Percentiles rank a stretch among this genome's conserved stretches.
These are phyloP conservation scores for Pyrenochaeta sp. DNA, from an alignment of 2,329 filamentous ascomycete genomes.

Conservation along the genomic window DNA sequence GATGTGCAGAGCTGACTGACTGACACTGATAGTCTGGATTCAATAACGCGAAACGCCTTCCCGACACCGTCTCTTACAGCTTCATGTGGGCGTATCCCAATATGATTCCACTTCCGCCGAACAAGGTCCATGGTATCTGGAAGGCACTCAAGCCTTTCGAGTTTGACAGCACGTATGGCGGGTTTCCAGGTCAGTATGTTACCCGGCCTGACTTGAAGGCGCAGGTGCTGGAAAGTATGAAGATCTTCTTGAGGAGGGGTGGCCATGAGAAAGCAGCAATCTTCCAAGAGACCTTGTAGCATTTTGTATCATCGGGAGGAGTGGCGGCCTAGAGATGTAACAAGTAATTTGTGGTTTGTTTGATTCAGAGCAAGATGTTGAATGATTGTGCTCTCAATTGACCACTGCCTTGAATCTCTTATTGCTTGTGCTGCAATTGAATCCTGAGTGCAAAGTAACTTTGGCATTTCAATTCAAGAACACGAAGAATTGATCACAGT, in stretches of 20 bases:
- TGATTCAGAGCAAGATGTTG: no score
- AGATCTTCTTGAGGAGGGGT: conserved; percentile 69
- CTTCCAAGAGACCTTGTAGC: conserved; percentile 35
- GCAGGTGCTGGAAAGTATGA: conserved; percentile 76
- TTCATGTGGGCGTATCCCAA: conserved; percentile 74
- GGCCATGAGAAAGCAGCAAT: conserved; percentile 57
- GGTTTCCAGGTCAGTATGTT: conserved; percentile 71
- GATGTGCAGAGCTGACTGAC: conserved; percentile 2
- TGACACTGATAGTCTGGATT: conserved; percentile 33
- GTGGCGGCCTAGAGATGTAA: no score
- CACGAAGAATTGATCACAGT: no score
- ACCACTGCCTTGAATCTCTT: no score
- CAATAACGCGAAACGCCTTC: conserved; percentile 49
- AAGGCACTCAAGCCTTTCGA: conserved; percentile 65
- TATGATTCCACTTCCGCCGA: conserved; percentile 71
- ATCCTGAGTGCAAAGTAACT: no score
- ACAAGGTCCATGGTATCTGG: conserved; percentile 74
- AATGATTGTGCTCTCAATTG: no score
- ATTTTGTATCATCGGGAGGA: no score
- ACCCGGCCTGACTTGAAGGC: conserved; percentile 63
- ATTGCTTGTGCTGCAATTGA: no score
- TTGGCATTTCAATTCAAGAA: no score
- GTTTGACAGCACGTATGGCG: conserved; percentile 72
- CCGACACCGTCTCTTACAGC: conserved; percentile 62
- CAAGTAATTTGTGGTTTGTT: no score